phyloP scores from a whole-genome alignment of 2,329 filamentous ascomycete genomes.

The Proliferodiscus dingleyae region DNA sequence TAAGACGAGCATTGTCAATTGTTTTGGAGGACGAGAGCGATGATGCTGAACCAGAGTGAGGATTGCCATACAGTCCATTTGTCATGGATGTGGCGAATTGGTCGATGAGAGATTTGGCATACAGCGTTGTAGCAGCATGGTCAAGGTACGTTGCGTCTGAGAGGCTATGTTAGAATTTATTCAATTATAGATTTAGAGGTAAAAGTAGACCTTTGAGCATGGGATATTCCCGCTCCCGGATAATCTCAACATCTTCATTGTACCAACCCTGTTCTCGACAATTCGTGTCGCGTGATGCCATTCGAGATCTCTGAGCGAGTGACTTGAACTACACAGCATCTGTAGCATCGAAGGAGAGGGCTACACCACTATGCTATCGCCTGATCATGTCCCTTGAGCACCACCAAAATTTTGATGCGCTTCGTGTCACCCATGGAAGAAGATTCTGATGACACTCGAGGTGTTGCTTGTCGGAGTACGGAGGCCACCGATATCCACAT shows the following conservation, averaged over 20 bases:
- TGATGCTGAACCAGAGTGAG: constrained; percentile 78
- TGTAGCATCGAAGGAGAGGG: too few relatives aligned
- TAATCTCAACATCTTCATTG: constrained; percentile 52
- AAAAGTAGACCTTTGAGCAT: constrained; percentile 57
- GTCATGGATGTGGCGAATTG: constrained; percentile 73
- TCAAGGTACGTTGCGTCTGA: constrained; percentile 63
- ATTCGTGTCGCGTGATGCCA: neutral
- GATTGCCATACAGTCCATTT: constrained; percentile 78
- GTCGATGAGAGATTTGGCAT: constrained; percentile 68
- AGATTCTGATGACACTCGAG: too few relatives aligned
- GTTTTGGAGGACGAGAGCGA: constrained; percentile 71
- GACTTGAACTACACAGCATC: neutral
- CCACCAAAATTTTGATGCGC: too few relatives aligned
- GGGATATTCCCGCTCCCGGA: constrained; percentile 60
- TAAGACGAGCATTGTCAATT: constrained; percentile 70
- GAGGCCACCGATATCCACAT: too few relatives aligned
- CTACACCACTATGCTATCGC: too few relatives aligned
- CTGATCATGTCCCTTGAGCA: too few relatives aligned
- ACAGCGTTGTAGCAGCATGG: constrained; percentile 88
- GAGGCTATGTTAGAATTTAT: constrained; percentile 1
- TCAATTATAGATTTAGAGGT: neutral
- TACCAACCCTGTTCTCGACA: constrained; percentile 36
- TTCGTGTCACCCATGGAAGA: too few relatives aligned
- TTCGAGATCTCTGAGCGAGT: neutral
- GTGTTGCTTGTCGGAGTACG: too few relatives aligned